Base-by-base conservation (phyloP, 768 basidiomycete species). In the Gloeophyllum trabeum region DNA sequence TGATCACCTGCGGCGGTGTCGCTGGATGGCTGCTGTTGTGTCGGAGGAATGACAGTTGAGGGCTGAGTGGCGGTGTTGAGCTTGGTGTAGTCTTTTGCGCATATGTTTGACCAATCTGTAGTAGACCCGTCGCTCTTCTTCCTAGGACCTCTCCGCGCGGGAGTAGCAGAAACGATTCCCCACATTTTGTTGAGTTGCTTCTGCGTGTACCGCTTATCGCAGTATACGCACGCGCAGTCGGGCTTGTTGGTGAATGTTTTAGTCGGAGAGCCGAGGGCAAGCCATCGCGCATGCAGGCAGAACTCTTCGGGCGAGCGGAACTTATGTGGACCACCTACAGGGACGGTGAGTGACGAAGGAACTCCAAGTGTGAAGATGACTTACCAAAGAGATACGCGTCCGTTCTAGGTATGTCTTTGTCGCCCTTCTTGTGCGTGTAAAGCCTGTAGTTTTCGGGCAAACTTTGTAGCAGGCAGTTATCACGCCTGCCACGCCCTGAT, bases 261-360 rank as follows among this genome's bases (percentile, higher is more conserved):
- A n/a, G 45, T 32, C 4, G 51, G 47, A 7, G 42, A 37, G 21
- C 53, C 55, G 12, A 46, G 36, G 32, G 52, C 26, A 4, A 57
- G 39, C 55, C 55, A 57, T 24, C 42, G 42, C 7, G 48, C 34
- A 24, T 57, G 55, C 3, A 45, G 24, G n/a, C 37, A 45, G 38
- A 57, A 57, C 43, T 57, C 55, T 32, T 36, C 41, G 3, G 55
- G 51, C 3, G 55, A 57, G 13, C 55, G 49, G 37, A 57, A 57
- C 3, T 49, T 49, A 30, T 35, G 38, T 3, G 39, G 44, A 4
- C 50, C 51, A 3, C 53, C 50, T 56, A 42, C 1, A 3, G 16
- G 22, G 16, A 38, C 21, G 12, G 36, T 26, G 20, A 13, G n/a
- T 13, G 39, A 42, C 14, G 6, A 12, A 28, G 10, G 21, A 18